Evolutionary conservation across 2,329 filamentous ascomycete species (phyloP).

Genomic region (Cadophora sp.): DNA sequence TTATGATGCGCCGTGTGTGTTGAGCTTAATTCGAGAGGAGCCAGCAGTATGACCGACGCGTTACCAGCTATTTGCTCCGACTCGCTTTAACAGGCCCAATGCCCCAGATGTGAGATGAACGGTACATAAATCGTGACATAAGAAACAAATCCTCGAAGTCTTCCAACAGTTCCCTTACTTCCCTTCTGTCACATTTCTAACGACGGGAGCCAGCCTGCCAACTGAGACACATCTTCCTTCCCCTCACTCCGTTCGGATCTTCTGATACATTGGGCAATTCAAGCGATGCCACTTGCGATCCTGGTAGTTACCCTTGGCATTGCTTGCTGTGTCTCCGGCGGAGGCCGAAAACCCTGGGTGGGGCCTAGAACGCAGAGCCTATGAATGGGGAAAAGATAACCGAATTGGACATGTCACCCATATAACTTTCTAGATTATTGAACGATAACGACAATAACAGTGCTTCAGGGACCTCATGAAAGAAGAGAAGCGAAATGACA

Average conservation of each 20-base stretch:
- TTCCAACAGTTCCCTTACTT: not conserved
- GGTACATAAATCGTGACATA: not conserved
- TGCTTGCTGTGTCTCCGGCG: constrained; percentile 8
- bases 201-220: not conserved
- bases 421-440: constrained; percentile 3
- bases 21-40: constrained; percentile 15
- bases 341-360: not conserved
- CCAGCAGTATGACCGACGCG: not conserved
- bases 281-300: constrained; percentile 6
- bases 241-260: constrained; percentile 11
- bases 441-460: not conserved
- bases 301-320: not conserved
- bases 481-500: not conserved
- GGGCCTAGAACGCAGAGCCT: constrained; percentile 1
- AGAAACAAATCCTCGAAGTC: not conserved
- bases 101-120: constrained; percentile 1
- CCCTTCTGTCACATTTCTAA: constrained; percentile 6
- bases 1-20: not conserved
- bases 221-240: constrained; percentile 1
- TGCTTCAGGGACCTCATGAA: not conserved
- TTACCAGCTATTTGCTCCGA: not conserved
- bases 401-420: constrained; percentile 8
- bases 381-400: constrained; percentile 18
- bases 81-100: not conserved
- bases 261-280: constrained; percentile 8